Conservation (phyloP, 2,329 filamentous ascomycete species). For the Microsporum canis region DNA sequence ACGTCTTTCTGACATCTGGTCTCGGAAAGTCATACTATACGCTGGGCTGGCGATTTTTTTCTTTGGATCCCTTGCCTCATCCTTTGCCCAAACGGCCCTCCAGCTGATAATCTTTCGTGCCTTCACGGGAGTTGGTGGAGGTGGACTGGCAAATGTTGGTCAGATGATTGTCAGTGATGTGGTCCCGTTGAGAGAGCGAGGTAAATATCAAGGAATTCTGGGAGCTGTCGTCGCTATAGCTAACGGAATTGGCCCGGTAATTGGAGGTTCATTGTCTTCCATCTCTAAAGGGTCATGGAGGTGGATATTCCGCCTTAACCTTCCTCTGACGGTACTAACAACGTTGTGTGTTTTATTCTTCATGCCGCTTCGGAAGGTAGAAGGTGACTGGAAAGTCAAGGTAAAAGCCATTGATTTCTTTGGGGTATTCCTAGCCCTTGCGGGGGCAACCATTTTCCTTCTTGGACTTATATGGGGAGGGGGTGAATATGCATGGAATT, state of each 20-base stretch:
- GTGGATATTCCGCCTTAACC: conserved; percentile 46
- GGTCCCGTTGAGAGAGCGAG: conserved; percentile 47
- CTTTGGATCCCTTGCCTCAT: conserved; percentile 48
- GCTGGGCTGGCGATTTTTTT: conserved; percentile 35
- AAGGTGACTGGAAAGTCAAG: conserved; percentile 43
- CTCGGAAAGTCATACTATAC: conserved; percentile 48
- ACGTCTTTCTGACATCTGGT: conserved; percentile 49
- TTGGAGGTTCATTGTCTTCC: conserved; percentile 43
- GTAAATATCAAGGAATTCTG: conserved; percentile 47
- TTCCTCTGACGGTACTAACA: conserved; percentile 42
- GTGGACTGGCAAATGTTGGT: conserved; percentile 47
- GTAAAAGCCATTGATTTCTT: conserved; percentile 43
- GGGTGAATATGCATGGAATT: conserved; percentile 46
- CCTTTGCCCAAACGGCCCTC: conserved; percentile 43
- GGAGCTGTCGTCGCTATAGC: conserved; percentile 44
- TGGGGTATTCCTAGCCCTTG: conserved; percentile 38
- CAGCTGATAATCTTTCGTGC: conserved; percentile 52
- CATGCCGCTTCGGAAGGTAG: conserved; percentile 46
- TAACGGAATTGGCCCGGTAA: conserved; percentile 45
- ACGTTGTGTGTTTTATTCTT: conserved; percentile 42
- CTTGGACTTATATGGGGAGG: conserved; percentile 50
- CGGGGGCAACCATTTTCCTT: conserved; percentile 35
- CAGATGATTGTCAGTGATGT: conserved; percentile 54
- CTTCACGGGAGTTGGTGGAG: conserved; percentile 49
- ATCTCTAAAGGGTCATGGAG: conserved; percentile 27